Base-by-base conservation (phyloP, 2,329 filamentous ascomycete genomes). In the Microcera coccophila region DNA sequence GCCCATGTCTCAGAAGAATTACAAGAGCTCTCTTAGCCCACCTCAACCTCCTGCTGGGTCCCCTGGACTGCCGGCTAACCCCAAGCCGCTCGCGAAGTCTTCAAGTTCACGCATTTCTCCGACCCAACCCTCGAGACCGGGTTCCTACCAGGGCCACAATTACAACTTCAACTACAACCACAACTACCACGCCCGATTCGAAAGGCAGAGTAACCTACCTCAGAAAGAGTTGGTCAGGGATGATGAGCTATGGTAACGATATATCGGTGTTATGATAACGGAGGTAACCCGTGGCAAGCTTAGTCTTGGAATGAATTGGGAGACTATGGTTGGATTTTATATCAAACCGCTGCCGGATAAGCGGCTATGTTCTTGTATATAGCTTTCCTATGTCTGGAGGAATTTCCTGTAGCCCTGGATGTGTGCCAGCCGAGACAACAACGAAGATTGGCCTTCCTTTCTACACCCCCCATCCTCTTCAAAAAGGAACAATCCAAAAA, bases 61-160 rank as follows among this genome's bases (percentile, higher is more conserved):
- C 1, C 47, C 59, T 12, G 62, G 62, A 2, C 48, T 65, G 4
- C 62, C 62, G 4, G 36, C 59, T 4, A 55, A 49, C 19, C 62
- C 62, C 1, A 58, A 52, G 29, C 58, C 60, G 2, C 34, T 29
- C 5, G 38, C 47, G 15, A 59, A 55, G 29, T 45, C 49, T 2
- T 32, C 46, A 18, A 57, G 51, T 24, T 55, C 58, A 9, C 36
- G 35, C 14, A 36, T 32, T 14, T 17, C 17, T 20, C 12, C 28
- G 19, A 32, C 4, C 12, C 14, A 36, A 14, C 9, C 20, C 12
- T 14, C 21, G 19, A 21, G 16, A 15, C 24, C 16, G 21, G 16
- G 5, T 19, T 26, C n/a, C 31, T 22, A n/a, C n/a, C n/a, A n/a
- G n/a, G n/a, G n/a, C n/a, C n/a, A n/a, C n/a, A n/a, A n/a, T n/a